phyloP scores from a whole-genome alignment of 441 rosid species.

The Omphalea diandra region DNA sequence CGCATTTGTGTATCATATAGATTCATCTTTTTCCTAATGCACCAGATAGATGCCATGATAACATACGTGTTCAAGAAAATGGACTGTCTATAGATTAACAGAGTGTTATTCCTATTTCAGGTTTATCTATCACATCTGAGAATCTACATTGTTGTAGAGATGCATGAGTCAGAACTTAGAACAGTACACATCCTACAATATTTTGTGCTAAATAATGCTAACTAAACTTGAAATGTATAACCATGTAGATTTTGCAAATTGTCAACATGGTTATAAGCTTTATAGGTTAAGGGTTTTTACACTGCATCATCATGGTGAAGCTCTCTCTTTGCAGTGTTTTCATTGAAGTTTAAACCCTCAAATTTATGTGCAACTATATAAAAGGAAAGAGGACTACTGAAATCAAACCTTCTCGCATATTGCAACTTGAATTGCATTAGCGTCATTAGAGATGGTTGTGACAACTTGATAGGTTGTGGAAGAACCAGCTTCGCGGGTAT shows the following conservation, averaged over 20 bases:
- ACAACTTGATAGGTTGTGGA: slow-evolving; percentile 69
- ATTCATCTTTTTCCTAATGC: not conserved
- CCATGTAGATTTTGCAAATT: not conserved
- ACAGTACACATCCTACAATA: not conserved
- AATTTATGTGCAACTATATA: not conserved
- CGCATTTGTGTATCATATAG: not conserved
- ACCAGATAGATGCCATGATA: not conserved
- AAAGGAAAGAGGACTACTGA: not conserved
- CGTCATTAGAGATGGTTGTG: slow-evolving; percentile 61
- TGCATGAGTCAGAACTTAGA: not conserved
- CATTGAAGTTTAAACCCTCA: not conserved
- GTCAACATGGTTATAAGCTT: not conserved
- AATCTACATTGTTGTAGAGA: not conserved
- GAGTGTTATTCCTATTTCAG: not conserved
- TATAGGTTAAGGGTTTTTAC: not conserved
- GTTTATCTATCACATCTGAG: not conserved
- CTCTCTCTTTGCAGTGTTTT: not conserved
- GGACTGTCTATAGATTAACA: not conserved
- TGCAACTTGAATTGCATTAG: slow-evolving; percentile 69
- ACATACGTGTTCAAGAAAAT: not conserved
- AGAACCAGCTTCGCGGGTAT: slow-evolving; percentile 59
- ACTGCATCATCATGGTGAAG: not conserved
- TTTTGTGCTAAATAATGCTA: not conserved
- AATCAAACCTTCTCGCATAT: slow-evolving; percentile 56
- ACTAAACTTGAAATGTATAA: not conserved